Conservation (phyloP, 176 grass and related monocot genomes). For the Oropetium thomaeum region DNA sequence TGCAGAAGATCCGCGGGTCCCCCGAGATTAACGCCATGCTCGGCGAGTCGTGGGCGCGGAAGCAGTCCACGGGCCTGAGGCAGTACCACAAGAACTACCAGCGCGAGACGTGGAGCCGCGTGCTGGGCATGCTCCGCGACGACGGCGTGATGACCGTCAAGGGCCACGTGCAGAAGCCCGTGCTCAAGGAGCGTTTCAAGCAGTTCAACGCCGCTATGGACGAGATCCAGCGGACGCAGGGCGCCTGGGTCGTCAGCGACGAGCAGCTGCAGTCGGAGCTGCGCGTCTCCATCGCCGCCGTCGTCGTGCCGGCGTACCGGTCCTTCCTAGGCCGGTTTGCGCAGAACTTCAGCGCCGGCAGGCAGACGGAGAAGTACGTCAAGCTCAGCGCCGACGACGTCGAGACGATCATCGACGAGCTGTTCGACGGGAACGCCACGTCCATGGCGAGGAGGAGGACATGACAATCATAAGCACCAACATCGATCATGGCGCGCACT, state of each 20-base stretch:
- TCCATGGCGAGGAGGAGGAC: constrained; percentile 64
- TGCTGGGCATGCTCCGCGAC: constrained; percentile 63
- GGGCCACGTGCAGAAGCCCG: constrained; percentile 59
- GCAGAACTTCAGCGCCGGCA: constrained; percentile 57
- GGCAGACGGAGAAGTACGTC: constrained; percentile 89
- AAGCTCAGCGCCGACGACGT: constrained; percentile 77
- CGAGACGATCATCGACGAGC: constrained; percentile 70
- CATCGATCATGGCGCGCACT: neutral
- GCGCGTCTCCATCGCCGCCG: constrained; percentile 71
- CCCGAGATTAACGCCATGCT: constrained; percentile 58
- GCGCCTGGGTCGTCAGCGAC: constrained; percentile 72
- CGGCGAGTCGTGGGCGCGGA: constrained; percentile 68
- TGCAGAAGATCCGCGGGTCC: constrained; percentile 83
- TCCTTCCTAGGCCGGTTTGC: constrained; percentile 79
- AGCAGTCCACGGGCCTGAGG: constrained; percentile 61
- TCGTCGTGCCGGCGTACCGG: constrained; percentile 79
- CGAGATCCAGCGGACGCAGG: constrained; percentile 81
- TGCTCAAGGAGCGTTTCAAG: constrained; percentile 90
- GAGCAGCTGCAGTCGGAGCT: constrained; percentile 95
- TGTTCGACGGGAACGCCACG: constrained; percentile 68
- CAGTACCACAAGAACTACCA: constrained; percentile 99
- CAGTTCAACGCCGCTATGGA: constrained; percentile 85
- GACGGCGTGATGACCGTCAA: constrained; percentile 76
- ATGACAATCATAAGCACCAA: neutral
- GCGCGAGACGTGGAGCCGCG: constrained; percentile 81